phyloP scores from a whole-genome alignment of 768 basidiomycete species.

The Suillus spraguei region DNA sequence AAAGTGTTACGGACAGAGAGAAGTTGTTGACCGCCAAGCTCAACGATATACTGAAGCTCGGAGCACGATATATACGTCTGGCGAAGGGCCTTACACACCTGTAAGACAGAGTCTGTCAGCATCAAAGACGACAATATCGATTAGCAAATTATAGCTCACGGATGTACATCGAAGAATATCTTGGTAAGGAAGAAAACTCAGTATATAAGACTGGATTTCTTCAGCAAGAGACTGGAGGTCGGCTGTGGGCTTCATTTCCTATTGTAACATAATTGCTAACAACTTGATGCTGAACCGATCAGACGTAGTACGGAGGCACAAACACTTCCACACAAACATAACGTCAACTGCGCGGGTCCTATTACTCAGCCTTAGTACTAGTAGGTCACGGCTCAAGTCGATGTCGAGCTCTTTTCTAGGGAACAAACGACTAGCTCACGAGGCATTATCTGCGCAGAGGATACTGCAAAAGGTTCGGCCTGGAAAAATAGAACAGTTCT shows the following conservation, averaged over 20 bases:
- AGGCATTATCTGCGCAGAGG: conserved; percentile 13
- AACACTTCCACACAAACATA: background rate
- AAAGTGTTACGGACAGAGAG: background rate
- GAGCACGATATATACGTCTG: background rate
- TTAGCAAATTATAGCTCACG: background rate
- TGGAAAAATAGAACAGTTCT: conserved; percentile 32
- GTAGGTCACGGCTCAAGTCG: no score
- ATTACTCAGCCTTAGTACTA: no score
- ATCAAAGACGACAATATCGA: background rate
- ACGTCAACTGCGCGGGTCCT: no score
- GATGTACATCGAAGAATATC: conserved; percentile 3
- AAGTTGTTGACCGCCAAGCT: background rate
- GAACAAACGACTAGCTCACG: background rate
- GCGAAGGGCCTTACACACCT: background rate
- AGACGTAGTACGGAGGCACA: background rate
- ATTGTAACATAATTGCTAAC: background rate
- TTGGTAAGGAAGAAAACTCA: background rate
- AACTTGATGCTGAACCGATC: background rate
- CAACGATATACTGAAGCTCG: conserved; percentile 4
- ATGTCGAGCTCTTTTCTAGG: conserved; percentile 3
- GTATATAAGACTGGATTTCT: background rate
- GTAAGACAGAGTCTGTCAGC: background rate
- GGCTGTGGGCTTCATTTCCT: background rate
- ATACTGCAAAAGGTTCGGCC: conserved; percentile 15
- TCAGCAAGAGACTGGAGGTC: background rate